Base-by-base conservation (phyloP, 75 land plant genomes). In the Cryptomeria japonica region DNA sequence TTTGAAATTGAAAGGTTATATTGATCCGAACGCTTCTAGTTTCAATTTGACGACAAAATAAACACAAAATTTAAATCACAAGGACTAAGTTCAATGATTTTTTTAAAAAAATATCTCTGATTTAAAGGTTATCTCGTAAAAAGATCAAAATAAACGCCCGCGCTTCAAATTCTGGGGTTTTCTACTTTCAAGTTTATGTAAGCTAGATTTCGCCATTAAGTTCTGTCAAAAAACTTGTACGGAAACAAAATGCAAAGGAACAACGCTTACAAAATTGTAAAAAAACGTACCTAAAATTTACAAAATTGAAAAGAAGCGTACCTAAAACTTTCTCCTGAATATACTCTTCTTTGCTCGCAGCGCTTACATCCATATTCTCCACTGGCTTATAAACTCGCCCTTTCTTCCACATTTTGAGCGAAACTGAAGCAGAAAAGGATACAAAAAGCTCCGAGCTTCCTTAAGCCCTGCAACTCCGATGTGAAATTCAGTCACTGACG, bases 341-440 rank as follows among this genome's bases (percentile, higher is more conserved):
- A 39, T 44, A 80, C 9, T 42, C 31, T 28, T 80, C 83, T 10
- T 44, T 44, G 51, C 83, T 80, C 22, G 22, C 31, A 28, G 12
- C 83, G 51, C 83, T 80, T 6, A 80, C 31, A 80, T 80, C 83
- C 28, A 80, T 25, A 2, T 44, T 31, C 47, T 80, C 83, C 31
- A 80, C 83, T 10, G 51, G 83, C 44, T 44, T 80, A 44, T 80
- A 44, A 42, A 80, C 83, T 42, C 31, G 46, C n/a, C 83, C 83
- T 9, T 44, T 80, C 47, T 31, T 44, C 83, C 83, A 44, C 31
- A 44, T 80, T 19, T 22, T 80, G n/a, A 41, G 11, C 3, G n/a
- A 13, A 22, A 42, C 9, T 11, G n/a, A 13, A 22, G 28, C 25
- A 0, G 19, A 58, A 58, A 19, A 5, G 6, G 19, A 4, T 44